Evolutionary conservation across 108 stramenopile genomes (phyloP), one percentile per base, ranked within the genome.

Genomic region (Cylindrotheca fusiformis): DNA sequence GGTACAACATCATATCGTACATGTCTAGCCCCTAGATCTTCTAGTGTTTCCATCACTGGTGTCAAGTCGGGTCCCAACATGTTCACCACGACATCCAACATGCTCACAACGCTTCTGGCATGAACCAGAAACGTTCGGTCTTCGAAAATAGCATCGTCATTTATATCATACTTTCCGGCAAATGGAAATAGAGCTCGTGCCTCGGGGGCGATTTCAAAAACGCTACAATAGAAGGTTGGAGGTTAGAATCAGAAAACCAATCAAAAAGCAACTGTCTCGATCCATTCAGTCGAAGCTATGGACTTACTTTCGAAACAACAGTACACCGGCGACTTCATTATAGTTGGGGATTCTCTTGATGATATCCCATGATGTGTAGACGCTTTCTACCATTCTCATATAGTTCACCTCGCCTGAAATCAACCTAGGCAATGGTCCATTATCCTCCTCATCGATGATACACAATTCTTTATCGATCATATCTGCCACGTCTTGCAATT

Each of bases 221-320:
- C 67, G 18, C 64, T 65, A 20, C 6, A 6, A n/a, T 29, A 45
- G 58, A 8, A 24, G 59, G 20, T 6, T n/a, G 8, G 51, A n/a
- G 18, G n/a, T n/a, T n/a, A n/a, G n/a, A n/a, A n/a, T n/a, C n/a
- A n/a, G n/a, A n/a, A n/a, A n/a, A n/a, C n/a, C n/a, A n/a, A n/a
- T n/a, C n/a, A n/a, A n/a, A n/a, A n/a, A n/a, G n/a, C n/a, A n/a
- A n/a, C n/a, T n/a, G n/a, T n/a, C n/a, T n/a, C n/a, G n/a, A n/a
- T n/a, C n/a, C n/a, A n/a, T n/a, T 10, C 26, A 32, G 29, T 32
- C 10, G 8, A 29, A 8, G 20, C 10, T 31, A 52, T 45, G 22
- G 1, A 52, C 68, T 59, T 68, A 73, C 73, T 57, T 67, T 58
- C 67, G 53, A 32, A 69, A 76, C 1, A 76, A 33, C 2, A 76